Base-by-base conservation (phyloP, 2,329 filamentous ascomycete genomes). In the Exutisphaerella laricina region DNA sequence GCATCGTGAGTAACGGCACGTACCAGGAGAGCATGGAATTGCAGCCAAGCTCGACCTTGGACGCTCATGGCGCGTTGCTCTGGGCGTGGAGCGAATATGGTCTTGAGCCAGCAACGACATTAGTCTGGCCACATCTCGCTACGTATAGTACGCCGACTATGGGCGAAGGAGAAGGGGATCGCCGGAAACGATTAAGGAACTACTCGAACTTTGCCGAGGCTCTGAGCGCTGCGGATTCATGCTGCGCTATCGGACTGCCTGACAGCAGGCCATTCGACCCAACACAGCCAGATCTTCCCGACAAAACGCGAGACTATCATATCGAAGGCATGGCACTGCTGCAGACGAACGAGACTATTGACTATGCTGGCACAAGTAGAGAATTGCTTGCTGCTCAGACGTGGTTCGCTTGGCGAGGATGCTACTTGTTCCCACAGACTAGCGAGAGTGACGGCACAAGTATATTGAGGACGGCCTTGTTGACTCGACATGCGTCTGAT, bases 1-100 rank as follows among this genome's bases (percentile, higher is more conserved):
- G 89, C 17, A 85, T 95, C 8, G 72, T 90, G 39, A 98, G 92
- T 61, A 72, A 86, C 58, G 77, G 78, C 39, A 94, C 89, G 0
- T 96, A 94, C 57, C 68, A 75, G 22, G 65, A 70, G 7, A 86
- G 84, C 12, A 92, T 96, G 84, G 88, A 87, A 9, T 72, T 81
- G 76, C 64, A 88, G 43, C 59, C 66, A 38, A 50, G 61, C 20
- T 29, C 32, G 34, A 57, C 58, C 17, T 68, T 72, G 17, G 68
- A 70, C 9, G 77, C 85, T 46, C 75, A 82, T 37, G 81, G 87
- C 53, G 65, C 82, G 2, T 65, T 84, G 48, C 71, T 74, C 31
- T 79, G 88, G 61, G 65, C 73, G 1, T 84, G 83, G 74, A 69
- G 80, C 25, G 76, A 78, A 48, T 90, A 86, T 82, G 66, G 70